Evolutionary conservation across 1,139 yeast genomes (phyloP).

Genomic region (Candida neerlandica): DNA sequence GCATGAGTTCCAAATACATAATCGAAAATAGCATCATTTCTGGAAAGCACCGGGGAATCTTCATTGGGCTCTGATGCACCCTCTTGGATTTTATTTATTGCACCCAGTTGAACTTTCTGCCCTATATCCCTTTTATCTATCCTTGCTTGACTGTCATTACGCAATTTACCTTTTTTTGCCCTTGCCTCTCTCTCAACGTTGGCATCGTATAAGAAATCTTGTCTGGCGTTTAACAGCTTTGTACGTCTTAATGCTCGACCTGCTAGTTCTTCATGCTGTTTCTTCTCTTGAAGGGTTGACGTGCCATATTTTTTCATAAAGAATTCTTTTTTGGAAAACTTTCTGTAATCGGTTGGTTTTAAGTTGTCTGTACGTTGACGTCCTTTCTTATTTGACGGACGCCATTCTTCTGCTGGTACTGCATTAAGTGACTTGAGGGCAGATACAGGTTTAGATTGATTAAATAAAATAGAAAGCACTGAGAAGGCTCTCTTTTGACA

Average conservation of each 20-base stretch:
- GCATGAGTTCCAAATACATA: constrained; percentile 78
- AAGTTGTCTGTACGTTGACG: constrained; percentile 10
- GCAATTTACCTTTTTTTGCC: constrained; percentile 7
- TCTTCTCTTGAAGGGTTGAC: constrained; percentile 31
- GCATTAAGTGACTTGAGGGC: constrained; percentile 21
- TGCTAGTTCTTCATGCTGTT: constrained; percentile 35
- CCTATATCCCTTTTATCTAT: too few species aligned
- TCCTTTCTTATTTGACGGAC: constrained; percentile 18
- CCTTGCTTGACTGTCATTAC: too few species aligned
- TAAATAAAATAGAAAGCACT: too few species aligned
- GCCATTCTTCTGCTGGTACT: constrained; percentile 15
- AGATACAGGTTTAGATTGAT: too few species aligned
- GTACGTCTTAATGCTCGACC: constrained; percentile 36
- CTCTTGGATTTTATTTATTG: too few species aligned
- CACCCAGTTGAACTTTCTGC: too few species aligned
- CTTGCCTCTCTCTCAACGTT: constrained; percentile 13
- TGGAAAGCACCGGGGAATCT: too few species aligned
- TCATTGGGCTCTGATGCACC: too few species aligned
- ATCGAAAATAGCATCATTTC: constrained; percentile 53
- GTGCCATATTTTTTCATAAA: constrained; percentile 42
- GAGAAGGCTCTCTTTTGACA: too few species aligned
- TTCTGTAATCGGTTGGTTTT: constrained; percentile 44
- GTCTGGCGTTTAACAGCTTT: too few species aligned
- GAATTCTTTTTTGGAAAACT: constrained; percentile 44
- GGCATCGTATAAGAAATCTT: too few species aligned